Evolutionary conservation across 1,284 basidiomycete genomes (phyloP), one percentile per base, ranked within the genome.

Genomic region (Microbotryum violaceum): DNA sequence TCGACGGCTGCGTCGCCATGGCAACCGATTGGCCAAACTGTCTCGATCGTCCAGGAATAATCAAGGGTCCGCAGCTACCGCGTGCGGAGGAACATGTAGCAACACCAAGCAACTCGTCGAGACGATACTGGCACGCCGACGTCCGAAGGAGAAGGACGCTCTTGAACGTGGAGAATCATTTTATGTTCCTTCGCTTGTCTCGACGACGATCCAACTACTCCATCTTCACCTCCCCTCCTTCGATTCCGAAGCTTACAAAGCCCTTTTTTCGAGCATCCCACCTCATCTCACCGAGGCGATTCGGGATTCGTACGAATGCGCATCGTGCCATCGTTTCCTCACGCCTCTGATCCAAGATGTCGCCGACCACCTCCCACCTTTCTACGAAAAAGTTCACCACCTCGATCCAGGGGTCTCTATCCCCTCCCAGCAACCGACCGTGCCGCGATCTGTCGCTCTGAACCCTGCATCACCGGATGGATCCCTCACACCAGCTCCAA

Each of bases 371-470:
- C 51, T 53, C 20, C 51, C 51, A n/a, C 25, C 51, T 25, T n/a
- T 53, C n/a, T 53, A 29, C 31, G 51, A 53, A 3, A 25, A n/a
- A 6, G 51, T 53, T n/a, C 12, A 53, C 31, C 51, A 53, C 29
- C 51, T 53, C 31, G 51, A 53, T 20, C 51, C 51, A 31, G 51
- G 51, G 4, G 51, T 53, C 31, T n/a, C 33, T 23, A 31, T 53
- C 6, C 51, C 51, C 31, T 31, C 31, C 31, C 31, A 31, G 31
- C 31, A 31, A 31, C 31, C 31, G 31, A 31, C 31, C 18, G 25
- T n/a, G 1, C 51, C 25, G 25, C 25, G 20, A 53, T 6, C 37
- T 42, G 37, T 42, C 5, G 37, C 12, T 16, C 48, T 14, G 9
- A 14, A 49, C 20, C 2, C 16, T 1, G 48, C 21, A 6, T 23